Base-by-base conservation (phyloP, 1,139 yeast species). In the Yamadazyma spencermartinsiae region DNA sequence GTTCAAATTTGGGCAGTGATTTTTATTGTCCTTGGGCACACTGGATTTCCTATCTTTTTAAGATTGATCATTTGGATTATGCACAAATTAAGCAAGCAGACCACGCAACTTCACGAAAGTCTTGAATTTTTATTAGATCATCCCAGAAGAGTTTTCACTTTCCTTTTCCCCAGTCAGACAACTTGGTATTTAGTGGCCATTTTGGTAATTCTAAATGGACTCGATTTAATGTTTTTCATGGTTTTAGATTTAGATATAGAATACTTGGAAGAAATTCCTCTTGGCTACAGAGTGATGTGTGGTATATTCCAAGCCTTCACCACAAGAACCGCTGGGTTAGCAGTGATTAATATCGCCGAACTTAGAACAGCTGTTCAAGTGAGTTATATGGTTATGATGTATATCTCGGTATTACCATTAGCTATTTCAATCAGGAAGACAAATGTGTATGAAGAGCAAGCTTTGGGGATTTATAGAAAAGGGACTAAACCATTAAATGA, bases 341-440 rank as follows among this genome's bases (percentile, higher is more conserved):
- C 84, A 0, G 83, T 85, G 30, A 75, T 89, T 24, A 80, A 83
- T 58, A 61, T 92, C 30, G 66, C 86, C 3, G 58, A 61, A 31
- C 65, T 90, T 36, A 94, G 89, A 53, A 90, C 96, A 0, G 95
- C 96, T 0, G 86, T 90, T 33, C 95, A 88, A 58, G 95, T 92
- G 30, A 82, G 95, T 52, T 92, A 92, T 58, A 76, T 88, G 81
- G 74, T 92, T 45, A 90, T 90, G 98, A 92, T 92, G 98, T 92
- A 92, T 64, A 87, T 92, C 21, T 90, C 98, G 5, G 97, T 90
- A 35, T 71, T 89, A 55, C 98, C 98, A 1, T 70, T 92, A 54
- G 98, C 98, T 29, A 90, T 92, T 52, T 87, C 96, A 31, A 88
- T 92, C 49, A 80, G 98, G 63, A 77, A 96, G 57, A 90, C 98